Evolutionary conservation across 1,284 basidiomycete genomes (phyloP).

Genomic region (Phylloboletellus chloephorus): DNA sequence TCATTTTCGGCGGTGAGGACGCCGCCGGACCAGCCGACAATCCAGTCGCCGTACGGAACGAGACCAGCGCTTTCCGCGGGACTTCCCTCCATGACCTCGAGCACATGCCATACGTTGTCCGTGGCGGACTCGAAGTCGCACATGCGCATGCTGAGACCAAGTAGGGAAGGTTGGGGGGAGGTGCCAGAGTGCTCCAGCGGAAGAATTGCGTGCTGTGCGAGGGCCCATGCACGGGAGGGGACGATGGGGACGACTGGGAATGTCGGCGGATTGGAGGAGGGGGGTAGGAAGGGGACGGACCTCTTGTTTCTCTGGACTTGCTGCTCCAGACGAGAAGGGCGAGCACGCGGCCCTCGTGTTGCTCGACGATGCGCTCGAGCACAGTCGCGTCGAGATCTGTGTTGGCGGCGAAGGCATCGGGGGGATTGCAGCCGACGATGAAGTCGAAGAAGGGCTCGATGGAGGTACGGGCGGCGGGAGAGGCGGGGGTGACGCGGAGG

Average conservation of each 20-base stretch:
- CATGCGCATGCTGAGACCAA: constrained; percentile 89
- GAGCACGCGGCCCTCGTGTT: constrained; percentile 76
- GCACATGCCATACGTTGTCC: constrained; percentile 96
- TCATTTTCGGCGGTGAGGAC: constrained; percentile 89
- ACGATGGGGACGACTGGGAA: constrained; percentile 73
- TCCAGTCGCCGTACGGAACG: constrained; percentile 86
- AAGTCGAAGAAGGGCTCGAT: constrained; percentile 98
- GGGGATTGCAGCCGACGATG: constrained; percentile 80
- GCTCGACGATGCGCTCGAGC: constrained; percentile 79
- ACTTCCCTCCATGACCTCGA: constrained; percentile 93
- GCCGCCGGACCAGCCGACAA: constrained; percentile 93
- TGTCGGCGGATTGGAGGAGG: constrained; percentile 3
- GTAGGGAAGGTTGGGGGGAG: constrained; percentile 66
- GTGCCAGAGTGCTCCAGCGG: constrained; percentile 34
- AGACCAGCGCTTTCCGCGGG: constrained; percentile 89
- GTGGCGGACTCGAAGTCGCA: constrained; percentile 83
- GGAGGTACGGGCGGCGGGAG: constrained; percentile 77
- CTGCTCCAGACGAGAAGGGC: constrained; percentile 87
- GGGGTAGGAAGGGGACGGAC: constrained; percentile 42
- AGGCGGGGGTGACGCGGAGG: constrained; percentile 80
- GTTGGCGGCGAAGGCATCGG: constrained; percentile 50
- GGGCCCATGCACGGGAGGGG: constrained; percentile 83
- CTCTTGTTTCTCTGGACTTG: constrained; percentile 78
- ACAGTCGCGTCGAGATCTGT: constrained; percentile 66
- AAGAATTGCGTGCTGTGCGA: constrained; percentile 37